Base-by-base conservation (phyloP, 345 rosid species). In the Eutrema yunnanense region DNA sequence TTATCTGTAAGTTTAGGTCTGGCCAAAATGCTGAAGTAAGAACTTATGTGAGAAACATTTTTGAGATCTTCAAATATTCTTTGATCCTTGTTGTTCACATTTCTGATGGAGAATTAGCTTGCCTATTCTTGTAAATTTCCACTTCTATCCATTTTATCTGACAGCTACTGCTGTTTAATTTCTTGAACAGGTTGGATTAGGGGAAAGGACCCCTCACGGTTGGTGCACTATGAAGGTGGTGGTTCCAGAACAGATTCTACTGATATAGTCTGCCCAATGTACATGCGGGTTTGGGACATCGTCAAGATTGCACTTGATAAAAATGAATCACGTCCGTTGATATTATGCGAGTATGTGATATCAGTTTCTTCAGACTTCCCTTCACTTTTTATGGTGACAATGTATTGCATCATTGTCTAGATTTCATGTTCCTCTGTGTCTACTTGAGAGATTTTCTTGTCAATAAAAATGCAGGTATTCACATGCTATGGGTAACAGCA, bases 401-500 rank as follows among this genome's bases (percentile, higher is more conserved):
- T 30, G 51, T 14, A 38, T 81, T 70, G 67, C 56, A 52, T 68
- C 61, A 34, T 41, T 55, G 58, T 34, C 8, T 58, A 50, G 42
- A 54, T 44, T 74, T 43, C 55, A 33, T 36, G 55, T 68, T 64
- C 55, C 32, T 76, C 55, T 19, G 56, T 52, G 67, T 47, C n/a
- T 43, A 40, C 56, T 65, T 41, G 42, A 60, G 22, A 27, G 27
- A 51, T 34, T 67, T 33, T 51, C 54, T 42, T 53, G 27, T 79
- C 52, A 26, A 27, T 43, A 62, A 66, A 22, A 73, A 75, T 79
- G 81, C 89, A 95, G 99, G 88, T 92, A 95, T 79, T 92, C 97
- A 6, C 99, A 95, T 86, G 78, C 99, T 64, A 88, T 95, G 99
- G 99, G 96, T 53, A 95, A 95, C 81, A 95, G 99, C 86, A 87